Evolutionary conservation across 768 basidiomycete genomes (phyloP), one percentile per base, ranked within the genome.

Genomic region (Sporobolomyces pararoseus): DNA sequence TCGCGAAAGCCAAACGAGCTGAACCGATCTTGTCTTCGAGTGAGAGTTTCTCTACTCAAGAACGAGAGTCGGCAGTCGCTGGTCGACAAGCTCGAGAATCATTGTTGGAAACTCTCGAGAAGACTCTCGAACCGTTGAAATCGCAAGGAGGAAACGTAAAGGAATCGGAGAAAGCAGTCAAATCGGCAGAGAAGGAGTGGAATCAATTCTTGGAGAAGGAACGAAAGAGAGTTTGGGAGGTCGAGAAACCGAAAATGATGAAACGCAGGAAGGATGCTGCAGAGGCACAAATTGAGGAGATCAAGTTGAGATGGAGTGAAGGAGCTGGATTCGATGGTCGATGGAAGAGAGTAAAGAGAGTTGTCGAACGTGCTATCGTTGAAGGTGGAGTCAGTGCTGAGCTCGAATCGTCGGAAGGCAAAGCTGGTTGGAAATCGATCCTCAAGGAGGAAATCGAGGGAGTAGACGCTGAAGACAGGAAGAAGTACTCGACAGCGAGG

Each of bases 401-500:
- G 27, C 27, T 59, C 9, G 67, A 54, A 19, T 42, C 34, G 37
- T 54, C 49, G 34, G 65, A 60, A 65, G 46, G 46, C 46, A 68
- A 53, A 32, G 59, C 14, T 34, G 47, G 50, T 35, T 70, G 68
- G 68, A 65, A 59, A 46, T 62, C 70, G 46, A 53, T 70, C 2
- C 51, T 60, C 29, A 66, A 52, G 13, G 63, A 57, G 39, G 37
- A 53, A 37, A 70, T 74, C 49, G 60, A 67, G 53, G 68, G 68
- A 31, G 68, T 74, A 21, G 51, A n/a, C 32, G 68, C 66, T 31
- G 54, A 27, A n/a, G 63, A 74, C 55, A 42, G 66, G 27, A 51
- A 64, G 42, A 70, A 35, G 63, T 74, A 74, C 62, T 46, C 68
- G 23, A 57, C 64, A n/a, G 68, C 55, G 57, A 50, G 74, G 46